A percentile compares a stretch with the other conserved stretches of the same genome.
phyloP scores from a whole-genome alignment of 495 filamentous ascomycete genomes.

The Pseudotulostoma volvatum region DNA sequence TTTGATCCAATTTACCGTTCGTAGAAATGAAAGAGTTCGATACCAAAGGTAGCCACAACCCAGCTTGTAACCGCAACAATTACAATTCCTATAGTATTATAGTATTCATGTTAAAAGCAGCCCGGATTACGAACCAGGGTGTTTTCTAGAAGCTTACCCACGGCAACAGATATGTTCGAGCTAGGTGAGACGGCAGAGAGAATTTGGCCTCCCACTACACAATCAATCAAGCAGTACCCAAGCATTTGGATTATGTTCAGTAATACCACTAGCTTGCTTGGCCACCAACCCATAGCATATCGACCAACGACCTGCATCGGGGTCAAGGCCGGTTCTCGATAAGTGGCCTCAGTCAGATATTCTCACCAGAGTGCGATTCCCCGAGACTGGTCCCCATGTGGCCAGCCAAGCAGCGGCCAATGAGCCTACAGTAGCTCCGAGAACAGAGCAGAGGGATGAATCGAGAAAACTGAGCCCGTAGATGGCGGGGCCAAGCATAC shows the following conservation, averaged over 20 bases:
- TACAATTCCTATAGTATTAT: conserved; percentile 39
- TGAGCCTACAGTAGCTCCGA: conserved; percentile 45
- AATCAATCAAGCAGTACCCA: conserved; percentile 55
- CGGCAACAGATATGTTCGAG: conserved; percentile 45
- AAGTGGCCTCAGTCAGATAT: background rate
- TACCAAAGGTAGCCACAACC: conserved; percentile 57
- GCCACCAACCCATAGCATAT: conserved; percentile 71
- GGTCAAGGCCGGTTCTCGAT: conserved; percentile 3
- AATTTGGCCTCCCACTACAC: conserved; percentile 58
- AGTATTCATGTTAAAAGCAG: conserved; percentile 1
- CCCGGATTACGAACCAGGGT: background rate
- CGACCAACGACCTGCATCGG: conserved; percentile 40
- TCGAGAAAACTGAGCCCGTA: conserved; percentile 54
- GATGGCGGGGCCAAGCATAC: conserved; percentile 54
- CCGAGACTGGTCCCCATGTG: conserved; percentile 54
- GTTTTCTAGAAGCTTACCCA: conserved; percentile 30
- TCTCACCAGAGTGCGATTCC: conserved; percentile 50
- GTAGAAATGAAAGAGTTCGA: conserved; percentile 53
- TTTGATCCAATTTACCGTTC: conserved; percentile 37
- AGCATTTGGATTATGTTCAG: conserved; percentile 57
- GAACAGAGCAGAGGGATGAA: conserved; percentile 45
- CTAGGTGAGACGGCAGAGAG: conserved; percentile 50
- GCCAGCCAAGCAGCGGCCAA: conserved; percentile 49
- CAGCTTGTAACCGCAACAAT: conserved; percentile 50
- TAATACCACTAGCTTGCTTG: conserved; percentile 53